Percentiles rank a stretch among this genome's conserved stretches.
Conservation (phyloP, 768 basidiomycete species). For the Trametes cingulata region DNA sequence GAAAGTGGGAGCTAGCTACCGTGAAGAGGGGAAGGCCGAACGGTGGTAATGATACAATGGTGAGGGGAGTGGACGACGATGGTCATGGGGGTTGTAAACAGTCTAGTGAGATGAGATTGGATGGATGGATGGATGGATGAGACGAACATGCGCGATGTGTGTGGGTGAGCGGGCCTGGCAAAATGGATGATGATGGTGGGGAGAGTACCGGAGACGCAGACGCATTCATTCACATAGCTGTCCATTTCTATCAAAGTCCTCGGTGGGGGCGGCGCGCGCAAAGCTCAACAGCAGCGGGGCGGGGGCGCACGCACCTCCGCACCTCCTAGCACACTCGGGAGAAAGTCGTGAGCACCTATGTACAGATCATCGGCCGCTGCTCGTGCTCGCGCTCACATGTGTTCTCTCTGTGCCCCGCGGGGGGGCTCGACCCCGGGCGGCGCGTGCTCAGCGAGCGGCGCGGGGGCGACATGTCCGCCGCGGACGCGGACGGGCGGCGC, state of each 20-base stretch:
- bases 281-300: neutral
- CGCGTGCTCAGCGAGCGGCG: slow-evolving; percentile 16
- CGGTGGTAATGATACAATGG: slow-evolving; percentile 20
- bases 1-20: neutral
- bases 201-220: neutral
- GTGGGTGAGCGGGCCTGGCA: neutral
- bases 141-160: neutral
- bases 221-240: neutral
- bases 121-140: neutral
- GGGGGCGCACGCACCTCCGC: neutral
- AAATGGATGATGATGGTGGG: neutral
- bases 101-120: slow-evolving; percentile 4
- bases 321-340: neutral
- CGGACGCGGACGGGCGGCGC: slow-evolving; percentile 27
- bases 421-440: neutral
- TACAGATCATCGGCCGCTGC: slow-evolving; percentile 26
- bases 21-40: slow-evolving; percentile 1
- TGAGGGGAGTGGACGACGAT: neutral
- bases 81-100: neutral
- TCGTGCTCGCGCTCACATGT: neutral
- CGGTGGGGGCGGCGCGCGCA: neutral
- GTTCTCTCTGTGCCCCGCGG: neutral
- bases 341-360: slow-evolving; percentile 9
- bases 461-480: slow-evolving; percentile 22
- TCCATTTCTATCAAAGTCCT: slow-evolving; percentile 22